Percentiles rank a stretch among this genome's conserved stretches.
phyloP scores from a whole-genome alignment of 202 grass and related monocot genomes.

The Hordeum pubiflorum region DNA sequence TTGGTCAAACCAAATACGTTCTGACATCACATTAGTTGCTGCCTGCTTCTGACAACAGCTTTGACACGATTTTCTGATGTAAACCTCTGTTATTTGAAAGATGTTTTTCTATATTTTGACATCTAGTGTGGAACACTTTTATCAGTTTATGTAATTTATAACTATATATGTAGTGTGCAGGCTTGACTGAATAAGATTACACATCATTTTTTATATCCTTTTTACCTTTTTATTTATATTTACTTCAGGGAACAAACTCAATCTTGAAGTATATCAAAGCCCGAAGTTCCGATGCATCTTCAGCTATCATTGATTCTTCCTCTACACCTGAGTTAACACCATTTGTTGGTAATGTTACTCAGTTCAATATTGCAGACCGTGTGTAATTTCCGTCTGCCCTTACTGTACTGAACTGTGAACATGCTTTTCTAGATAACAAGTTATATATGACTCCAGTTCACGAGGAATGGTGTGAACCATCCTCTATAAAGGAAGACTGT shows the following conservation, averaged over 20 bases:
- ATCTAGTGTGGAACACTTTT: neutral
- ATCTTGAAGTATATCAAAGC: slow-evolving; percentile 70
- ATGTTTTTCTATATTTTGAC: neutral
- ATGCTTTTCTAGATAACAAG: slow-evolving; percentile 32
- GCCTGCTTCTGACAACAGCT: neutral
- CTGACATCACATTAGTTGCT: neutral
- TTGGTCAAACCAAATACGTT: neutral
- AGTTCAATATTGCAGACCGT: neutral
- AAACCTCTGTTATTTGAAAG: neutral
- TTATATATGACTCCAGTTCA: neutral
- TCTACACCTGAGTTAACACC: slow-evolving; percentile 9
- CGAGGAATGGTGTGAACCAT: slow-evolving; percentile 28
- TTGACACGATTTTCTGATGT: neutral
- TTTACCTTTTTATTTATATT: slow-evolving; percentile 9
- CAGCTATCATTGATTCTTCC: slow-evolving; percentile 25
- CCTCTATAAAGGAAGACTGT: slow-evolving; percentile 23
- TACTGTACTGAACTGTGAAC: slow-evolving; percentile 15
- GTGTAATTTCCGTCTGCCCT: neutral
- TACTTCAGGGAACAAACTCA: slow-evolving; percentile 65
- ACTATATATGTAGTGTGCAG: slow-evolving; percentile 11
- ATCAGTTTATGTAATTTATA: neutral
- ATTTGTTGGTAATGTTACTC: slow-evolving; percentile 35
- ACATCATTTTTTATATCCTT: neutral
- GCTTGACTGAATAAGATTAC: neutral
- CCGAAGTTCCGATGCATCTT: slow-evolving; percentile 26